Percentiles rank a stretch among this genome's conserved stretches.
Evolutionary conservation across 2,329 filamentous ascomycete genomes (phyloP).

Genomic region (Talaromyces rugulosus): DNA sequence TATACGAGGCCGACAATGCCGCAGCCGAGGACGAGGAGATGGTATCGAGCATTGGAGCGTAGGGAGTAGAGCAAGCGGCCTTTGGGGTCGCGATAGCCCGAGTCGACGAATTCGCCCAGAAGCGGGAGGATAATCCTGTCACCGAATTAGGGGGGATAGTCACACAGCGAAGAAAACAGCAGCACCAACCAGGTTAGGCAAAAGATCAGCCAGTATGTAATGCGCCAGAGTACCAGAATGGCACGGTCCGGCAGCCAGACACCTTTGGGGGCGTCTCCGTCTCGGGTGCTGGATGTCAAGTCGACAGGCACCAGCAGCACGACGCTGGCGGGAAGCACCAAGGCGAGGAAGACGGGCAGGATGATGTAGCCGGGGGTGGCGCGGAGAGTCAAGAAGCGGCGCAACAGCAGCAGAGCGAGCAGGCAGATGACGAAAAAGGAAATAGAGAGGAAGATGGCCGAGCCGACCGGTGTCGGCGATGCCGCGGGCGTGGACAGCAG

Average conservation of each 20-base stretch:
- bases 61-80: slow-evolving; percentile 79
- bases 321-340: slow-evolving; percentile 87
- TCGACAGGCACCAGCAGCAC: slow-evolving; percentile 93
- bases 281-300: slow-evolving; percentile 74
- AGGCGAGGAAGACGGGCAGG: slow-evolving; percentile 90
- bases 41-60: slow-evolving; percentile 82
- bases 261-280: slow-evolving; percentile 66
- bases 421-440: slow-evolving; percentile 70
- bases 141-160: background rate
- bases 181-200: slow-evolving; percentile 75
- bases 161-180: background rate
- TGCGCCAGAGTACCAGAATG: slow-evolving; percentile 84
- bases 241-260: slow-evolving; percentile 81
- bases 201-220: slow-evolving; percentile 97
- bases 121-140: slow-evolving; percentile 81
- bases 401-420: slow-evolving; percentile 75
- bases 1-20: slow-evolving; percentile 73
- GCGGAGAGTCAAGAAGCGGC: slow-evolving; percentile 85
- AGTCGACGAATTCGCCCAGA: slow-evolving; percentile 90
- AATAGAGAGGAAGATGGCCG: slow-evolving; percentile 70
- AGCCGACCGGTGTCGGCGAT: slow-evolving; percentile 59
- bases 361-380: slow-evolving; percentile 85
- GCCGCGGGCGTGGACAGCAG: slow-evolving; percentile 10
- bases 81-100: slow-evolving; percentile 83
- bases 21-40: slow-evolving; percentile 70